Conservation (phyloP, 495 filamentous ascomycete species). For the Ascodesmis nigricans region DNA sequence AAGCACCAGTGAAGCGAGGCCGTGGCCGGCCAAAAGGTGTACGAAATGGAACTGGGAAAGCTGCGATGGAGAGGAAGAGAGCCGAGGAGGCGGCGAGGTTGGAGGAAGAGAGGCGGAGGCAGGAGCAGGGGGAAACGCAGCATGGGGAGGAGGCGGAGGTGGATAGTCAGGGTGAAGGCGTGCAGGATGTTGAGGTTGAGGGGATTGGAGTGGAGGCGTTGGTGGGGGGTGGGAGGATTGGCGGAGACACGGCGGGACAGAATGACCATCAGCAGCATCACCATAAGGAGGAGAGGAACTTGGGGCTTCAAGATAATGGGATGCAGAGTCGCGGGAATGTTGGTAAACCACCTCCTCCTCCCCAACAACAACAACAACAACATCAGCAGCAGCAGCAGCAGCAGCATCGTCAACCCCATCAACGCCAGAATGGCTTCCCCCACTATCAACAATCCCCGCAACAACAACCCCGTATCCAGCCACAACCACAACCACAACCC, state of each 20-base stretch:
- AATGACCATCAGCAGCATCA: not conserved
- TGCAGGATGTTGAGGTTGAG: not conserved
- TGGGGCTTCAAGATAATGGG: not conserved
- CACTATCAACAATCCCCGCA: not conserved
- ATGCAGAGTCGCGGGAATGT: not conserved
- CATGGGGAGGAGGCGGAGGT: not conserved
- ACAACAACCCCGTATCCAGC: not conserved
- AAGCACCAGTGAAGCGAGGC: slow-evolving; percentile 15
- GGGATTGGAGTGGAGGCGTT: not conserved
- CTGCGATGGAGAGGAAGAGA: not conserved
- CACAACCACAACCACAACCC: not conserved
- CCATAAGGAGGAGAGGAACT: not conserved
- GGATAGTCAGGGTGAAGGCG: slow-evolving; percentile 1
- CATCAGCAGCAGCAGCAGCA: not conserved
- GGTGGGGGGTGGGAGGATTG: not conserved
- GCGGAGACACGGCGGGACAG: not conserved
- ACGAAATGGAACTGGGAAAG: slow-evolving; percentile 12
- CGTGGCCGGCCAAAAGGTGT: slow-evolving; percentile 18
- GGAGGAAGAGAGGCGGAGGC: not conserved
- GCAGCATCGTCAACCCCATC: not conserved
- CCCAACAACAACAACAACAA: not conserved
- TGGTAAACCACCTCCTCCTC: not conserved
- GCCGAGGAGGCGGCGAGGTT: not conserved
- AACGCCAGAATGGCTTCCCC: not conserved
- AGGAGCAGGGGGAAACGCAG: not conserved